These are phyloP conservation scores for Chaetomium sp. DNA, from an alignment of 2,329 filamentous ascomycete genomes.

Conservation along the genomic window DNA sequence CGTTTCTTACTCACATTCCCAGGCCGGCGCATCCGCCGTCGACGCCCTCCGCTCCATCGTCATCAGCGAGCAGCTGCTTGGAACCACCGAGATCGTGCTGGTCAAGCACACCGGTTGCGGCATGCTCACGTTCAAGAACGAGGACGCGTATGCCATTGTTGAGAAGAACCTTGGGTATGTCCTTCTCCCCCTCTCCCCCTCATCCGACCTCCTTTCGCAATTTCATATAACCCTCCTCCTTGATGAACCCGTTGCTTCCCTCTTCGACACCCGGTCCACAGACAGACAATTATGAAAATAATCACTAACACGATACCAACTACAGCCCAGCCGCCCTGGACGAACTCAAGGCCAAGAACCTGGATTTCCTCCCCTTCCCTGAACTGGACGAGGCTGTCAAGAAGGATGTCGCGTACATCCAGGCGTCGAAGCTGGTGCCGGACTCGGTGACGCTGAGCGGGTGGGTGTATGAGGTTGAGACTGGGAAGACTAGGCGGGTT, in stretches of 20 bases:
- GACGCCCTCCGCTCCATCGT: constrained; percentile 69
- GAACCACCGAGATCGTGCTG: constrained; percentile 66
- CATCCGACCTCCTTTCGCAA: no score
- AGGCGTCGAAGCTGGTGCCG: constrained; percentile 52
- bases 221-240: no score
- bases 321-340: constrained; percentile 16
- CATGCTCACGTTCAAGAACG: constrained; percentile 64
- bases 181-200: background rate
- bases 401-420: constrained; percentile 60
- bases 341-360: constrained; percentile 25
- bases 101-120: constrained; percentile 71
- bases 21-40: constrained; percentile 56
- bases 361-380: constrained; percentile 61
- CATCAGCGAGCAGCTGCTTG: constrained; percentile 73
- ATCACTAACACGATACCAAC: background rate
- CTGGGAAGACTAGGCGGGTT: constrained; percentile 41
- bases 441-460: constrained; percentile 57
- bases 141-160: constrained; percentile 49
- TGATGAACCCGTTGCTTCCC: no score
- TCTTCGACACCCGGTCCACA: no score
- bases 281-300: no score
- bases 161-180: constrained; percentile 48
- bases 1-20: background rate
- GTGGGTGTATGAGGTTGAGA: constrained; percentile 75
- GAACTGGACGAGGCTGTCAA: constrained; percentile 58